Evolutionary conservation across 805 yeast genomes (phyloP).

Genomic region (Metschnikowia arizonensis): DNA sequence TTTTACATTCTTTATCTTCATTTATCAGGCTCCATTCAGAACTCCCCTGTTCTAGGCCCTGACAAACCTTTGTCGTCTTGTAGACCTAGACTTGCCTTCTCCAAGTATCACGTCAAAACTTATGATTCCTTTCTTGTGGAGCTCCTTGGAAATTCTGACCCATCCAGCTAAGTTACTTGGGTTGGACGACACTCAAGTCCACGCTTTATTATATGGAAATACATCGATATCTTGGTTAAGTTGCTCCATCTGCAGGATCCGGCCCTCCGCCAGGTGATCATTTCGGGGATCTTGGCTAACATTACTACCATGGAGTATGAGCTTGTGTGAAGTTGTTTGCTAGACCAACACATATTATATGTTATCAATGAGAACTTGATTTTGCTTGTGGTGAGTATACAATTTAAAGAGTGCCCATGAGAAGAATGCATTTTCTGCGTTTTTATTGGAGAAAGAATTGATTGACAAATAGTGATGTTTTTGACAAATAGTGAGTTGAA

Average conservation of each 20-base stretch:
- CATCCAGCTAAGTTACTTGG: too few species aligned
- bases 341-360: constrained; percentile 15
- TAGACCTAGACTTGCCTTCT: constrained; percentile 42
- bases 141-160: constrained; percentile 15
- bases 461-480: constrained; percentile 7
- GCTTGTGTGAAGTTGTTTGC: constrained; percentile 28
- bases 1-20: too few species aligned
- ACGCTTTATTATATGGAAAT: too few species aligned
- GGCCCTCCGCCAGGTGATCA: constrained; percentile 20
- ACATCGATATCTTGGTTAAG: constrained; percentile 30
- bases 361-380: constrained; percentile 24
- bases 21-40: too few species aligned
- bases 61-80: constrained; percentile 43
- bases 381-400: constrained; percentile 21
- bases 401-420: not conserved
- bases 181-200: too few species aligned
- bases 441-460: constrained; percentile 7
- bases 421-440: not conserved
- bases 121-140: constrained; percentile 49
- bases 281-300: constrained; percentile 39
- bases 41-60: constrained; percentile 41
- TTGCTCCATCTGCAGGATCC: constrained; percentile 32
- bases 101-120: constrained; percentile 37
- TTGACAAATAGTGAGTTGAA: too few species aligned
- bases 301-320: constrained; percentile 39